A percentile compares a stretch with the other conserved stretches of the same genome.
Conservation (phyloP, 1,139 yeast species). For the Candida glucosophila region DNA sequence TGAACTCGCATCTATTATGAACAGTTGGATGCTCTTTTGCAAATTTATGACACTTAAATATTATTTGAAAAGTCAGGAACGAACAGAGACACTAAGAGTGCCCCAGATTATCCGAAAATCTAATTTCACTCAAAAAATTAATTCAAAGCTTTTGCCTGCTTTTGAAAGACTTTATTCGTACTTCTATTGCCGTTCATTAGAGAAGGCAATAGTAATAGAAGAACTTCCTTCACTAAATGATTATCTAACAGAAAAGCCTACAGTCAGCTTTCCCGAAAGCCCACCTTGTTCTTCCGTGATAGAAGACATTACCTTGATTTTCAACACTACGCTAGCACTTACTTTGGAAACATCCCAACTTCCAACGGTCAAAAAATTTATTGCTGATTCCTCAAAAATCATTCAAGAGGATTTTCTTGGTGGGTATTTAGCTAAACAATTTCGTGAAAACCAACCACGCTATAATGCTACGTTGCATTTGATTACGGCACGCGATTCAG, state of each 20-base stretch:
- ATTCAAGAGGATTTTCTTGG: slow-evolving; percentile 29
- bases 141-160: slow-evolving; percentile 44
- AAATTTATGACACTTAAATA: slow-evolving; percentile 66
- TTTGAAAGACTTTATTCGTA: slow-evolving; percentile 58
- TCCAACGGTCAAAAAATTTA: slow-evolving; percentile 42
- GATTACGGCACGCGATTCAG: slow-evolving; percentile 7
- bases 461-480: slow-evolving; percentile 32
- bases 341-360: slow-evolving; percentile 56
- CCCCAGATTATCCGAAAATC: slow-evolving; percentile 56
- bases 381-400: slow-evolving; percentile 23
- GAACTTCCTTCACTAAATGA: slow-evolving; percentile 50
- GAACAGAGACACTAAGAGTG: slow-evolving; percentile 16
- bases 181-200: slow-evolving; percentile 71
- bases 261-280: slow-evolving; percentile 30
- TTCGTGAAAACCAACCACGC: slow-evolving; percentile 50
- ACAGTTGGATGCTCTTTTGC: slow-evolving; percentile 81
- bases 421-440: slow-evolving; percentile 38
- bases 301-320: slow-evolving; percentile 73
- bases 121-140: slow-evolving; percentile 52
- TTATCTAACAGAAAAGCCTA: slow-evolving; percentile 15
- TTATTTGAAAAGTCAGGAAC: slow-evolving; percentile 10
- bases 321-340: slow-evolving; percentile 57
- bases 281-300: slow-evolving; percentile 77
- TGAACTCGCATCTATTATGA: slow-evolving; percentile 70
- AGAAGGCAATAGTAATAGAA: slow-evolving; percentile 74